A percentile compares a stretch with the other conserved stretches of the same genome.
Evolutionary conservation across 1,139 yeast genomes (phyloP).

Genomic region (Magnusiomyces fungicola): DNA sequence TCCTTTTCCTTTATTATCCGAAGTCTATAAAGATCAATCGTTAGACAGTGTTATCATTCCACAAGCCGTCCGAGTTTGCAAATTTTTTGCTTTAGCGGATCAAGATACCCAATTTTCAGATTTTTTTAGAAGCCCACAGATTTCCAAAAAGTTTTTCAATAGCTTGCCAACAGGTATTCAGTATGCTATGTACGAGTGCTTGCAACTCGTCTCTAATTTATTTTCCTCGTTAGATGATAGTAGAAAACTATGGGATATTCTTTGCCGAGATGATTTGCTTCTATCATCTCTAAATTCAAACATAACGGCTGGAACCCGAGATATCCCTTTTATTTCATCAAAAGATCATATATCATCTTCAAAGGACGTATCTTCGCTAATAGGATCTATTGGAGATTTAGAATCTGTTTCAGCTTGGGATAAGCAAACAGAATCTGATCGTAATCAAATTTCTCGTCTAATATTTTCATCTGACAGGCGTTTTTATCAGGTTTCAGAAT

Average conservation of each 20-base stretch:
- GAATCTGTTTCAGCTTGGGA: conserved; percentile 56
- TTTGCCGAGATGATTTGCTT: conserved; percentile 60
- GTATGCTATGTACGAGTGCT: conserved; percentile 2
- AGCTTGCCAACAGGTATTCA: not conserved
- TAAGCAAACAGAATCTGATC: conserved; percentile 59
- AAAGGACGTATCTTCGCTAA: conserved; percentile 44
- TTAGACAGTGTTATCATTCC: not conserved
- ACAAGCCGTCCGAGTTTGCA: not conserved
- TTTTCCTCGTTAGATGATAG: not conserved
- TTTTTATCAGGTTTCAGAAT: conserved; percentile 64
- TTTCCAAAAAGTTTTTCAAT: conserved; percentile 2
- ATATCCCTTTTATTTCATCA: not conserved
- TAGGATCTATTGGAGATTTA: conserved; percentile 41
- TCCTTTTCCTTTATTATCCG: conserved; percentile 3
- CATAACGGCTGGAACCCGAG: not conserved
- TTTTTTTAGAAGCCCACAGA: not conserved
- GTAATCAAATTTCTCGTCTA: conserved; percentile 56
- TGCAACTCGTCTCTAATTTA: not conserved
- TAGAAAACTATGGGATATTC: conserved; percentile 44
- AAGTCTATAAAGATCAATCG: conserved; percentile 1
- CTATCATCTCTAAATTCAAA: conserved; percentile 7
- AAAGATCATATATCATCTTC: conserved; percentile 17
- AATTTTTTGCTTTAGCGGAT: not conserved
- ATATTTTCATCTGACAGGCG: conserved; percentile 76
- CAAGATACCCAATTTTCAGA: conserved; percentile 1